phyloP scores from a whole-genome alignment of 2,329 filamentous ascomycete genomes.

The Ramularia collo-cygni region DNA sequence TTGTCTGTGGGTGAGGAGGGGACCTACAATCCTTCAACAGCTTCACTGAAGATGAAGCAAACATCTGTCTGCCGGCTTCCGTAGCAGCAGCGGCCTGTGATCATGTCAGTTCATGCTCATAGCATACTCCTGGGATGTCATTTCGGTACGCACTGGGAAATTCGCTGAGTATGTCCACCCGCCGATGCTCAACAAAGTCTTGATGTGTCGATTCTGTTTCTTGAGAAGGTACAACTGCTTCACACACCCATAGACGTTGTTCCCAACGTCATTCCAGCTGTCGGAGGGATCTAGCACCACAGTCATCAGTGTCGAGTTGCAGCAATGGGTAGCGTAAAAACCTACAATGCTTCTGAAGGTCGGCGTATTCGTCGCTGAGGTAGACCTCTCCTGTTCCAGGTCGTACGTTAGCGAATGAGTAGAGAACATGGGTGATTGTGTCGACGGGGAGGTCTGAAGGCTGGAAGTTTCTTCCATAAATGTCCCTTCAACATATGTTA shows the following conservation, averaged over 20 bases:
- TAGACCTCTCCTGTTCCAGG: conserved; percentile 73
- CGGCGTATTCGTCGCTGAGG: conserved; percentile 63
- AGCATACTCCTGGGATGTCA: neutral
- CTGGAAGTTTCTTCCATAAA: conserved; percentile 56
- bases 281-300: conserved; percentile 55
- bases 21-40: conserved; percentile 57
- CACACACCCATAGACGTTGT: conserved; percentile 67
- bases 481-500: conserved; percentile 27
- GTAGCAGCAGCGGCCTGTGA: conserved; percentile 52
- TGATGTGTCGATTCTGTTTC: conserved; percentile 67
- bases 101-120: neutral
- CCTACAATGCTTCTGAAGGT: conserved; percentile 64
- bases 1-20: neutral
- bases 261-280: conserved; percentile 57
- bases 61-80: conserved; percentile 52
- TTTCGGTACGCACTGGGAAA: conserved; percentile 47
- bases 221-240: conserved; percentile 74
- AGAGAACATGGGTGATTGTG: conserved; percentile 84
- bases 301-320: too few relatives aligned
- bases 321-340: too few relatives aligned
- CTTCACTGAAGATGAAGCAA: conserved; percentile 65
- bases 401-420: conserved; percentile 81
- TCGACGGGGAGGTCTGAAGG: conserved; percentile 75
- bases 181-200: conserved; percentile 74
- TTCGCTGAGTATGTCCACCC: conserved; percentile 76